phyloP scores from a whole-genome alignment of 495 filamentous ascomycete genomes.

The Astrothelium subdiscretum region DNA sequence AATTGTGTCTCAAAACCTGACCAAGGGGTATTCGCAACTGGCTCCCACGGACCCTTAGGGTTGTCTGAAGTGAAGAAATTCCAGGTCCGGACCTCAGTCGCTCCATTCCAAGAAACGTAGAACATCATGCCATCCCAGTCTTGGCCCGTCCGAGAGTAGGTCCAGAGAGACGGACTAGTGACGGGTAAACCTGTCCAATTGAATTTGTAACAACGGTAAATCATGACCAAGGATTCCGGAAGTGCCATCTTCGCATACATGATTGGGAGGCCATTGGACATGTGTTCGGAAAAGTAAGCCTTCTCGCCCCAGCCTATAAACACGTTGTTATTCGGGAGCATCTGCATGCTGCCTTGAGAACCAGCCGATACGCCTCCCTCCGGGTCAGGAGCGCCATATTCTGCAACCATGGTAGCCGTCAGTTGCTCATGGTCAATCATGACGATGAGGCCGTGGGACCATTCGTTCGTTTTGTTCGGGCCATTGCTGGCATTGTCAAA shows the following conservation, averaged over 20 bases:
- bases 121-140: slow-evolving; percentile 10
- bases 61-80: slow-evolving; percentile 16
- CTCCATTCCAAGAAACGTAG: slow-evolving; percentile 19
- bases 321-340: slow-evolving; percentile 42
- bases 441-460: slow-evolving; percentile 48
- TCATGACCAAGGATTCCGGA: slow-evolving; percentile 13
- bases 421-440: slow-evolving; percentile 40
- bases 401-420: slow-evolving; percentile 37
- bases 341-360: slow-evolving; percentile 51
- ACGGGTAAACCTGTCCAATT: slow-evolving; percentile 19
- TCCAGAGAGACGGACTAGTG: slow-evolving; percentile 16
- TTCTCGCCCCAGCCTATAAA: slow-evolving; percentile 53
- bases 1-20: slow-evolving; percentile 22
- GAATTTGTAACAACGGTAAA: slow-evolving; percentile 21
- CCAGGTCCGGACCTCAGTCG: slow-evolving; percentile 14
- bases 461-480: slow-evolving; percentile 35
- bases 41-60: slow-evolving; percentile 7
- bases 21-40: slow-evolving; percentile 8
- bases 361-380: slow-evolving; percentile 38
- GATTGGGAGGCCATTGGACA: slow-evolving; percentile 36
- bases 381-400: slow-evolving; percentile 33
- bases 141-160: slow-evolving; percentile 10
- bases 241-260: slow-evolving; percentile 18
- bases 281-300: slow-evolving; percentile 46
- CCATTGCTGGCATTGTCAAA: slow-evolving; percentile 47